phyloP scores from a whole-genome alignment of 352 stramenopile genomes.

The Globisporangium echinulatum region DNA sequence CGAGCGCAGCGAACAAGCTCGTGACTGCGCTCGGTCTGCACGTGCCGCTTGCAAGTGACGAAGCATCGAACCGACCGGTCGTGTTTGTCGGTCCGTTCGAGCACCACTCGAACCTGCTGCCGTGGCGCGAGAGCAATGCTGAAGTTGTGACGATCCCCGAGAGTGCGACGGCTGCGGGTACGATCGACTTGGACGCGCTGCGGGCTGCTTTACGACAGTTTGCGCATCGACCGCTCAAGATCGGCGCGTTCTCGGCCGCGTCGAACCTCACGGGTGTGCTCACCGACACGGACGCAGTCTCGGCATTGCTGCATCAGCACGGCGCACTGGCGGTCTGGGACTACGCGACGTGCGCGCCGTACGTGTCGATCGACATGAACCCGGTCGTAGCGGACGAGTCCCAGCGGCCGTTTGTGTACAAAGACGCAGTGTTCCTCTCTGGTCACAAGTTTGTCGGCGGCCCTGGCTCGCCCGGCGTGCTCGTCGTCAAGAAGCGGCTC shows the following conservation, averaged over 20 bases:
- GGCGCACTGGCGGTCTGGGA: constrained; percentile 93
- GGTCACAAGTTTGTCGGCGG: constrained; percentile 97
- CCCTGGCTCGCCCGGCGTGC: constrained; percentile 86
- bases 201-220: constrained; percentile 41
- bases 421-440: constrained; percentile 95
- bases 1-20: constrained; percentile 78
- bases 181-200: constrained; percentile 56
- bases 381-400: constrained; percentile 40
- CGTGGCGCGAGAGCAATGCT: constrained; percentile 91
- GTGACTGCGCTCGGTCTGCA: constrained; percentile 61
- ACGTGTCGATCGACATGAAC: constrained; percentile 96
- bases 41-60: constrained; percentile 11
- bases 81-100: constrained; percentile 93
- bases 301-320: constrained; percentile 86
- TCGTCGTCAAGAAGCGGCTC: constrained; percentile 93
- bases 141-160: constrained; percentile 80
- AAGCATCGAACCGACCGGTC: constrained; percentile 43
- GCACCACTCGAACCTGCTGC: constrained; percentile 97
- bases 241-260: constrained; percentile 90
- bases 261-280: constrained; percentile 95
- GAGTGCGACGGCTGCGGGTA: constrained; percentile 21
- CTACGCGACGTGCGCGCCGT: constrained; percentile 92
- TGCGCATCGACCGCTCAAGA: constrained; percentile 46
- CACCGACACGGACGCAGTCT: constrained; percentile 86
- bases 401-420: constrained; percentile 35